Evolutionary conservation across 1,284 basidiomycete genomes (phyloP).

Genomic region (Fomitopsis betulina): DNA sequence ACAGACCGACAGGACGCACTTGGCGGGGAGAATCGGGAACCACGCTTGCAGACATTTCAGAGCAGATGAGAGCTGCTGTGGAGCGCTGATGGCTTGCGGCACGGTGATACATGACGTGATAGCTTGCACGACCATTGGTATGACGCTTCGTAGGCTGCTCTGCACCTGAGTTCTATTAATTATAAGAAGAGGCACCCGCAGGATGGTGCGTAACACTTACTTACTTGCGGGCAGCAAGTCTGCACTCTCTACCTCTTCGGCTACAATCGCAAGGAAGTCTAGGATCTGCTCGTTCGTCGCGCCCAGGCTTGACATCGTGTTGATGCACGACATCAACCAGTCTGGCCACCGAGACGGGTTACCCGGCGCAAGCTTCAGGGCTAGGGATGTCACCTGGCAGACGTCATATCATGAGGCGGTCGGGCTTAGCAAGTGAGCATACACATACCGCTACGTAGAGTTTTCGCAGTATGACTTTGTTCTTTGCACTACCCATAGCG

Average conservation of each 20-base stretch:
- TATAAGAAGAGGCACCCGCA: background rate
- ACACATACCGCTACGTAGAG: constrained; percentile 77
- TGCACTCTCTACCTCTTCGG: constrained; percentile 74
- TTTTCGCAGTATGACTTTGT: constrained; percentile 76
- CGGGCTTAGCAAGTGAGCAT: background rate
- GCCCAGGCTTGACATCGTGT: constrained; percentile 52
- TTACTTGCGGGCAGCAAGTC: constrained; percentile 72
- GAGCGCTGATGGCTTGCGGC: constrained; percentile 22
- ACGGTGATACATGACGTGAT: constrained; percentile 48
- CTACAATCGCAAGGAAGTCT: constrained; percentile 80
- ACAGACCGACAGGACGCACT: constrained; percentile 39
- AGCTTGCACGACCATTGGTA: constrained; percentile 65
- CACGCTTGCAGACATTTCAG: constrained; percentile 80
- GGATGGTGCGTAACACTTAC: constrained; percentile 40
- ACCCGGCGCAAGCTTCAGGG: constrained; percentile 63
- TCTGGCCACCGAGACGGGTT: constrained; percentile 60
- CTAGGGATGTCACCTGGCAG: constrained; percentile 64
- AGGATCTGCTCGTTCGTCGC: constrained; percentile 54
- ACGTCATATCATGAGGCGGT: background rate
- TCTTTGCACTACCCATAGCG: constrained; percentile 47
- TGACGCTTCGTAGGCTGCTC: constrained; percentile 57
- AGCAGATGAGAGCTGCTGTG: constrained; percentile 61
- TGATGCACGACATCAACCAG: constrained; percentile 63
- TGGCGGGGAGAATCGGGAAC: constrained; percentile 65
- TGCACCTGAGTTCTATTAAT: constrained; percentile 53